These are phyloP conservation scores for Mortierella sp. DNA, from an alignment of 371 early-diverging fungal genomes.

Conservation along the genomic window DNA sequence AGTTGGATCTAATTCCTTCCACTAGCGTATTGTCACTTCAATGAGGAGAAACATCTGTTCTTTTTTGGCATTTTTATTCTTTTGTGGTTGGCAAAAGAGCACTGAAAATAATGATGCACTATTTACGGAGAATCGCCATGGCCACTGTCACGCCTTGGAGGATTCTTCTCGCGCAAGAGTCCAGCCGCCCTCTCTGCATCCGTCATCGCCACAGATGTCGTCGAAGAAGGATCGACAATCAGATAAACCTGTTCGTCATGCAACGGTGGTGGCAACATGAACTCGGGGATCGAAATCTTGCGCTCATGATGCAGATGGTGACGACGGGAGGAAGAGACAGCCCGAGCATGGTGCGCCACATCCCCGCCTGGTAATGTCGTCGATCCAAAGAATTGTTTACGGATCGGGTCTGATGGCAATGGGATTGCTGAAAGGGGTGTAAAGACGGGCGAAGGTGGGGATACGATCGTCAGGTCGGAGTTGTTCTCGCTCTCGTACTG, in stretches of 20 bases:
- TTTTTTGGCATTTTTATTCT: conserved; percentile 1
- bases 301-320: conserved; percentile 29
- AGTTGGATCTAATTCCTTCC: no score
- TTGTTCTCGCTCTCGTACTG: conserved; percentile 18
- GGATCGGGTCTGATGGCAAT: not conserved
- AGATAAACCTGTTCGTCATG: conserved; percentile 35
- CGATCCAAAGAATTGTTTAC: conserved; percentile 12
- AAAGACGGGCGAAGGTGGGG: conserved; percentile 22
- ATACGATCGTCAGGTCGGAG: conserved; percentile 13
- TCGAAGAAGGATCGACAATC: conserved; percentile 28
- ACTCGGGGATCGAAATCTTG: conserved; percentile 45
- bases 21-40: no score
- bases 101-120: not conserved
- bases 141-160: conserved; percentile 42
- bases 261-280: conserved; percentile 31
- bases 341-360: not conserved
- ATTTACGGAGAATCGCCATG: conserved; percentile 20
- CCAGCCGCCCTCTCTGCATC: not conserved
- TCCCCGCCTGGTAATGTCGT: not conserved
- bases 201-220: not conserved
- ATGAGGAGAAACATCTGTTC: not conserved
- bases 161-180: conserved; percentile 25
- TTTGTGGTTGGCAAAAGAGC: not conserved
- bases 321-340: not conserved
- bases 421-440: not conserved